A percentile compares a stretch with the other conserved stretches of the same genome.
Conservation (phyloP, 2,329 filamentous ascomycete genomes). For the Coniochaeta ligniaria region DNA sequence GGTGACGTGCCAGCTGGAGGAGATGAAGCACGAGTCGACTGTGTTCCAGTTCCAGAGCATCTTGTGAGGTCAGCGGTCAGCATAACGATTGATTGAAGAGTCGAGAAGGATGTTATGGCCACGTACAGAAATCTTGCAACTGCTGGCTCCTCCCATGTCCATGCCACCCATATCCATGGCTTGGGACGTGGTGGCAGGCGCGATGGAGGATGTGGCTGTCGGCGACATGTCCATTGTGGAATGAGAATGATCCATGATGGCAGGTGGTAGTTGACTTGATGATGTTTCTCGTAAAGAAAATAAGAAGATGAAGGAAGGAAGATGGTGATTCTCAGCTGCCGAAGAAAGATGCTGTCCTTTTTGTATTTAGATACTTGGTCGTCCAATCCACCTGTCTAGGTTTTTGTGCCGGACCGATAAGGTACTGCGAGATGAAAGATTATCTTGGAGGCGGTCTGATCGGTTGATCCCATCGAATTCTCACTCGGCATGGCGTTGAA, state of each 20-base stretch:
- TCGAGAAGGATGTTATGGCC: slow-evolving; percentile 16
- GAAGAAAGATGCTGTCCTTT: not conserved
- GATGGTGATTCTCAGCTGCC: not conserved
- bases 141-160: slow-evolving; percentile 10
- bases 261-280: not conserved
- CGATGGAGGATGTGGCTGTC: slow-evolving; percentile 6
- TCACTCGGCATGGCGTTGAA: not conserved
- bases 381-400: not conserved
- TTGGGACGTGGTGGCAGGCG: slow-evolving; percentile 8
- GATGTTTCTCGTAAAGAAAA: not conserved
- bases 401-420: not conserved
- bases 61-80: slow-evolving; percentile 27
- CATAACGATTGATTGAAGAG: not conserved
- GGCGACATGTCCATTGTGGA: slow-evolving; percentile 10
- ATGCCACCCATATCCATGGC: slow-evolving; percentile 18
- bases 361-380: not conserved
- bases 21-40: slow-evolving; percentile 66
- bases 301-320: not conserved
- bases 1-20: slow-evolving; percentile 61
- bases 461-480: not conserved
- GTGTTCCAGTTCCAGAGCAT: slow-evolving; percentile 81
- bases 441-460: not conserved
- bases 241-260: not conserved
- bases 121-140: slow-evolving; percentile 35
- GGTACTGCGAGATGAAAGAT: not conserved